A percentile compares a stretch with the other conserved stretches of the same genome.
Evolutionary conservation across 768 basidiomycete genomes (phyloP).

Genomic region (Auriscalpium vulgare): DNA sequence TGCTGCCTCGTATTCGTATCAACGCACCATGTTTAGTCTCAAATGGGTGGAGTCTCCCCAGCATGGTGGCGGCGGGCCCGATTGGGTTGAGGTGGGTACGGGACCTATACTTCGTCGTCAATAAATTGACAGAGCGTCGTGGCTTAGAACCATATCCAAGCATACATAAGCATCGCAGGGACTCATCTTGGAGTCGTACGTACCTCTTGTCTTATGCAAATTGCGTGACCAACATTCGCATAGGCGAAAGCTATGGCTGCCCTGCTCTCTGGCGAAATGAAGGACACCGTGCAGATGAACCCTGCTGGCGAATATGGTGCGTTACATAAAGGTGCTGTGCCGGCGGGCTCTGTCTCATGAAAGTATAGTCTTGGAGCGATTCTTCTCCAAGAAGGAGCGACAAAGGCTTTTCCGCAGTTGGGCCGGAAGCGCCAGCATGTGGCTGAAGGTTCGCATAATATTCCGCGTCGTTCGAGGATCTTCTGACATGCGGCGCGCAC

Average conservation of each 20-base stretch:
- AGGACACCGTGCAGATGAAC: conserved; percentile 82
- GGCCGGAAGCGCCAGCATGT: conserved; percentile 91
- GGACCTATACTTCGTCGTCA: not conserved
- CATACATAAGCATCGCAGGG: conserved; percentile 78
- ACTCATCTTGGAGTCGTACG: conserved; percentile 57
- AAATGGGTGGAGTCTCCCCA: conserved; percentile 94
- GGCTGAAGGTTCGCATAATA: conserved; percentile 65
- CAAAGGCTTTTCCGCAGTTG: conserved; percentile 88
- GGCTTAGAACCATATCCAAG: conserved; percentile 71
- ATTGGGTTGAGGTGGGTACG: conserved; percentile 80
- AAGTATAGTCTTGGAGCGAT: conserved; percentile 62
- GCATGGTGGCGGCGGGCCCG: conserved; percentile 72
- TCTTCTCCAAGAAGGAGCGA: conserved; percentile 87
- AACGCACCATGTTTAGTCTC: conserved; percentile 40
- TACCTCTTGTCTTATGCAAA: not conserved
- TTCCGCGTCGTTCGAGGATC: not conserved
- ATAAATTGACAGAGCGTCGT: not conserved
- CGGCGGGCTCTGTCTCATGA: not conserved
- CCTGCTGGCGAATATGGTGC: conserved; percentile 72
- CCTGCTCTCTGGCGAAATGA: conserved; percentile 93
- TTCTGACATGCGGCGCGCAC: not conserved
- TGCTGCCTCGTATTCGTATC: not conserved
- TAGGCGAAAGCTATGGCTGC: conserved; percentile 93
- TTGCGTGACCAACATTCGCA: not conserved
- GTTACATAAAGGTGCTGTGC: not conserved